Evolutionary conservation across 2,329 filamentous ascomycete species (phyloP), one percentile per base, ranked within the genome.

Genomic region (Cercospora zeina): DNA sequence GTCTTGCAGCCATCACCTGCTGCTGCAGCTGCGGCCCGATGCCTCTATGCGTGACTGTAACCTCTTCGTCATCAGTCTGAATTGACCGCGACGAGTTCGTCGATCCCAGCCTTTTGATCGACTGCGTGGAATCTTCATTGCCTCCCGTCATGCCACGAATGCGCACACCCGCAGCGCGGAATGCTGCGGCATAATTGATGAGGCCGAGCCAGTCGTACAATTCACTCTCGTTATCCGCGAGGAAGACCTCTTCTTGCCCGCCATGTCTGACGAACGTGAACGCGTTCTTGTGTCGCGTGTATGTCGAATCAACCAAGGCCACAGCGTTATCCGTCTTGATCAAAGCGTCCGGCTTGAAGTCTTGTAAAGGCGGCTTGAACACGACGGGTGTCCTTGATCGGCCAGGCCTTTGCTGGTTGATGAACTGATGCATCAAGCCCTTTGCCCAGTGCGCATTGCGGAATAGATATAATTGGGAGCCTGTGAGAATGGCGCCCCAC

Each of bases 391-490:
- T 86, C 1, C 87, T 87, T 62, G 89, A 85, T 62, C 91, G 85
- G 2, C 89, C 91, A 58, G 88, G 85, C 73, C 89, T 95, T 69
- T 91, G 82, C 83, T 81, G 50, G 96, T 92, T 63, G 16, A 57
- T 39, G 73, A 93, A 88, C 73, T 99, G 95, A 66, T 90, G 85
- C 79, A 97, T 92, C 66, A 99, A 77, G 62, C 85, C 89, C 76
- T 96, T 97, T 34, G 96, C 87, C 93, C 95, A 99, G 19, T 87
- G 83, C 4, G 91, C 89, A 73, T 97, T 97, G 62, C 91, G 88
- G 79, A 97, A 99, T 76, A 99, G 91, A 75, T 97, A 99, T 7
- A 99, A 84, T 72, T 97, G 93, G 5, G 95, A 96, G n/a, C 93
- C 91, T 0, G 95, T 99, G 31, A 99, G 83, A 62, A 99, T 89